Evolutionary conservation across 805 yeast genomes (phyloP), one percentile per base, ranked within the genome.

Genomic region (Wickerhamiella sergipiensis): DNA sequence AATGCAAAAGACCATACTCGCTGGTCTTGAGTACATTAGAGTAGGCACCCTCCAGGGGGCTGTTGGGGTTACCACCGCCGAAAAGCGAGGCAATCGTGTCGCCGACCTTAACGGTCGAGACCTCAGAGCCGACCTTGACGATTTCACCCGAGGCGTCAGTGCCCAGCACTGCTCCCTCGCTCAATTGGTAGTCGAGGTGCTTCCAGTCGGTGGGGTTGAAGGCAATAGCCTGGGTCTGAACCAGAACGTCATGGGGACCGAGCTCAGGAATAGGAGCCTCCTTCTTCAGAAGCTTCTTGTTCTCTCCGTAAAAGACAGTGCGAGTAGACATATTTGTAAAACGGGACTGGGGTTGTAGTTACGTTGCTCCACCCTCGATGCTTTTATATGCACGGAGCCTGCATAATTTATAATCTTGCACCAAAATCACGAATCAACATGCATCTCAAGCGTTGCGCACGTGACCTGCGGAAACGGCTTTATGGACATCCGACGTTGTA

Each of bases 171-270:
- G 70, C 61, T 24, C 81, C 83, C 40, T 72, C 64, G 18, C 79
- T 77, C 51, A 67, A 57, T 8, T 67, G 58, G 50, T 50, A 63
- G 6, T 61, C 70, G 45, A 73, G 61, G 58, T 80, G 84, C 59
- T 81, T 81, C 81, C 83, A 81, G 60, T 83, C 89, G 5, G 83
- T 77, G 45, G 88, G 88, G 59, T 83, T 83, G 45, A 73, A 71
- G 1, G 83, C 86, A 50, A 64, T 74, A 9, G 84, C 78, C 23
- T 64, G 62, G 6, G 77, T 69, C 61, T 77, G 73, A 49, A 83
- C 64, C 15, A 81, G 63, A 12, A 81, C 58, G 52, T 73, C 68
- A 23, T 60, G 61, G 26, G 64, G 64, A 12, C 54, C 62, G 42
- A 74, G 66, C 24, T 52, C 54, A 6, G 53, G 52, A 36, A 39